Conservation (phyloP, 257 asterid genomes). For the Coffea eugenioides region DNA sequence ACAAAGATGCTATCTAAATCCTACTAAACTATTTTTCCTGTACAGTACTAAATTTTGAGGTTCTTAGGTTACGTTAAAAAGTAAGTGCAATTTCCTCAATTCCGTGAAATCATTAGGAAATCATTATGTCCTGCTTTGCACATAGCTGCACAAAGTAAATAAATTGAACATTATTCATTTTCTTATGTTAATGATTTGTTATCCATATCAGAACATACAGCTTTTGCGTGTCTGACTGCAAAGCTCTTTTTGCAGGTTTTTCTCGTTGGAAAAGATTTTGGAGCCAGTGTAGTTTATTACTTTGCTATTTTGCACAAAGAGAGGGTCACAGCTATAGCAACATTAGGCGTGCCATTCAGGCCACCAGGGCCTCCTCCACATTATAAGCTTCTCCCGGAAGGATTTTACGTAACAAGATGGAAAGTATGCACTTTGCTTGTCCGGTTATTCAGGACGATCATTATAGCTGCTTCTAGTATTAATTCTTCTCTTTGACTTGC, state of each 20-base stretch:
- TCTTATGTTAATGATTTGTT: neutral
- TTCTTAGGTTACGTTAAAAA: no score
- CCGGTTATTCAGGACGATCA: neutral
- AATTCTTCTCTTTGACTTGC: neutral
- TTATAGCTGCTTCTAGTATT: neutral
- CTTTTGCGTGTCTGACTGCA: no score
- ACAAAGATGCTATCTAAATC: no score
- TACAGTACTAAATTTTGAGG: no score
- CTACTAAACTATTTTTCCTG: no score
- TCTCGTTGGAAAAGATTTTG: slow-evolving; percentile 78
- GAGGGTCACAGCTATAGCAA: slow-evolving; percentile 53
- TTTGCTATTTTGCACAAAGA: slow-evolving; percentile 56
- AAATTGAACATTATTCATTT: neutral
- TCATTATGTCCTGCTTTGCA: neutral
- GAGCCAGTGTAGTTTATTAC: slow-evolving; percentile 38
- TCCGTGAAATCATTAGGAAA: no score
- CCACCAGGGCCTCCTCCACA: slow-evolving; percentile 32
- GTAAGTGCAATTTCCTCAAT: no score
- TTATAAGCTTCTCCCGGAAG: slow-evolving; percentile 51
- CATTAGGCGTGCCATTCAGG: slow-evolving; percentile 60
- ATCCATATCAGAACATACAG: neutral
- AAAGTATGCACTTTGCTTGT: slow-evolving; percentile 29
- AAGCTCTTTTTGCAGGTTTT: slow-evolving; percentile 46
- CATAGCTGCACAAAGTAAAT: neutral
- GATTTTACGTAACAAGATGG: slow-evolving; percentile 77